Conservation (phyloP, 257 asterid genomes). For the Lithospermum erythrorhizon region DNA sequence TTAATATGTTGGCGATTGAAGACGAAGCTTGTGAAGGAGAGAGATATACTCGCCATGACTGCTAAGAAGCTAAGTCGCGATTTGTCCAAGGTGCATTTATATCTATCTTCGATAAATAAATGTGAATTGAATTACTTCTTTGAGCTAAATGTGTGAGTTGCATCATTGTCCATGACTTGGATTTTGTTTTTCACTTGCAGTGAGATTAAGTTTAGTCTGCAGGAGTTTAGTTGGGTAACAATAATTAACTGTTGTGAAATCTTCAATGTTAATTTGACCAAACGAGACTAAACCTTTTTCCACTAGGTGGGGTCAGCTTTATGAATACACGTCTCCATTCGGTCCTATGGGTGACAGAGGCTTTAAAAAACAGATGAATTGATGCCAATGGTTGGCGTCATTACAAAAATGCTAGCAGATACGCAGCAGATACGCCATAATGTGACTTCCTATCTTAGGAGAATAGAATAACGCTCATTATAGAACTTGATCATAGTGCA, state of each 20-base stretch:
- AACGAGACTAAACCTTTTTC: no score
- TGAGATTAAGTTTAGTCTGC: not conserved
- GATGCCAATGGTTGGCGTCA: no score
- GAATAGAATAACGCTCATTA: no score
- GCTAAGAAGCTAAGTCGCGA: slow-evolving; percentile 88
- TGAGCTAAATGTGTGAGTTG: slow-evolving; percentile 1
- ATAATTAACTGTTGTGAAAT: not conserved
- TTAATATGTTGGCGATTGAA: slow-evolving; percentile 18
- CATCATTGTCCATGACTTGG: not conserved
- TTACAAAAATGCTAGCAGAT: no score
- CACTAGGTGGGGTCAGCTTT: no score
- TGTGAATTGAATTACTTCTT: not conserved
- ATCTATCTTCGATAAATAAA: not conserved
- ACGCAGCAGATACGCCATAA: no score
- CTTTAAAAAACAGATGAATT: no score
- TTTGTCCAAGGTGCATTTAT: slow-evolving; percentile 54
- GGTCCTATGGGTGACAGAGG: no score
- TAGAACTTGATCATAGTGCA: no score
- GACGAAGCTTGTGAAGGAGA: slow-evolving; percentile 79
- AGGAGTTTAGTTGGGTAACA: not conserved
- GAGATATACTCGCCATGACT: slow-evolving; percentile 53
- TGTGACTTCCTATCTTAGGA: no score
- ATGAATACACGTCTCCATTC: no score
- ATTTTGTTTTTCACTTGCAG: not conserved
- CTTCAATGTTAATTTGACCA: not conserved